Evolutionary conservation across 2,329 filamentous ascomycete species (phyloP), one percentile per base, ranked within the genome.

Genomic region (Fusarium kyushuense): DNA sequence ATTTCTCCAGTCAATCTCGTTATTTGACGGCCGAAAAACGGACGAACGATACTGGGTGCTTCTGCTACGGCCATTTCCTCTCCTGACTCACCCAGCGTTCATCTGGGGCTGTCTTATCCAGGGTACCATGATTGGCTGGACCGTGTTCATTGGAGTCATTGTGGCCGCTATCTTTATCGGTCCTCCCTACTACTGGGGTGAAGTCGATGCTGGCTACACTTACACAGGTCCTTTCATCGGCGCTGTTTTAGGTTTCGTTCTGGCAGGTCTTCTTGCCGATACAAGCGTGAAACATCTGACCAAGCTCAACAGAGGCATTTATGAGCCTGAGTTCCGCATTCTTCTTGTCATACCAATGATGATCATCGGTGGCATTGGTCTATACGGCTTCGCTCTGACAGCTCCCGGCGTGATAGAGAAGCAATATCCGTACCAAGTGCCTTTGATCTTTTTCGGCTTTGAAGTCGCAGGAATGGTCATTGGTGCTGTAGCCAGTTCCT

Each of bases 121-220:
- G 83, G 94, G 94, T 17, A 88, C 92, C 6, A 88, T 97, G 75
- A 97, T 97, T 74, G 95, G 94, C 68, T 98, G 95, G 94, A 97
- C 94, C 2, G 92, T 97, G 17, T 93, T 97, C 75, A 95, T 97
- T 69, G 92, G 92, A 58, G 90, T 96, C 63, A 89, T 96, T 69
- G 82, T 96, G 45, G 91, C 90, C n/a, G 88, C 90, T 61, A 90
- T 96, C 70, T 95, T 96, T 81, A 85, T 96, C 46, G 90, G 90
- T 3, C 90, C 91, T 3, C 92, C 93, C 1, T 87, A 94, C 40
- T 96, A 89, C 83, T 97, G 94, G 86, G 84, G 88, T 72, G 90
- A 96, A 79, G 88, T 92, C 53, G 81, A 92, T 74, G 93, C 92
- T 2, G 94, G 94, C n/a, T 94, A 95, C 77, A 87, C 93, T 58